These are phyloP conservation scores for Millerozyma miso DNA, from an alignment of 805 yeast genomes.

Conservation along the genomic window DNA sequence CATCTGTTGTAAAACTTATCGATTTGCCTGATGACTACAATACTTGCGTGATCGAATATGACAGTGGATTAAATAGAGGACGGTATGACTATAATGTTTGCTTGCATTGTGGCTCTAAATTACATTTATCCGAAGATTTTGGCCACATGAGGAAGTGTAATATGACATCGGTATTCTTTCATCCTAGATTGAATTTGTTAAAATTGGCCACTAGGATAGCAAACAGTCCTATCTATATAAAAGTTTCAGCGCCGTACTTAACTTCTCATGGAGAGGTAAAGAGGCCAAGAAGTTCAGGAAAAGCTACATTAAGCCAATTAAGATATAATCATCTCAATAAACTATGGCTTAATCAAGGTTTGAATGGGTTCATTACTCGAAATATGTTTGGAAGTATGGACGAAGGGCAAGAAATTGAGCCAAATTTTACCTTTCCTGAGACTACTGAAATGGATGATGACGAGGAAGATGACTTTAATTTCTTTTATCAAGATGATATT, in stretches of 20 bases:
- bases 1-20: conserved; percentile 51
- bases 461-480: conserved; percentile 9
- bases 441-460: conserved; percentile 18
- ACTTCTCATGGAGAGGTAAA: conserved; percentile 76
- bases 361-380: conserved; percentile 44
- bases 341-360: conserved; percentile 59
- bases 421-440: conserved; percentile 13
- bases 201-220: conserved; percentile 22
- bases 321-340: conserved; percentile 56
- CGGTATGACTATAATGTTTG: conserved; percentile 26
- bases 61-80: conserved; percentile 9
- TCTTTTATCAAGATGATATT: conserved; percentile 4
- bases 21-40: conserved; percentile 45
- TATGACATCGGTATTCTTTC: conserved; percentile 21
- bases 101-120: conserved; percentile 29
- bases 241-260: conserved; percentile 64
- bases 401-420: conserved; percentile 7
- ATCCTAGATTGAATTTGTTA: conserved; percentile 22
- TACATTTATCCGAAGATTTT: conserved; percentile 17
- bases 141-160: conserved; percentile 26
- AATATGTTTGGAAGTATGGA: conserved; percentile 21
- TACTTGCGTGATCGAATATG: conserved; percentile 21
- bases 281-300: conserved; percentile 48
- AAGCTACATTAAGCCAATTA: conserved; percentile 49
- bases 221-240: conserved; percentile 20